Evolutionary conservation across 371 early-diverging fungal genomes (phyloP).

Genomic region (Smittium mucronatum): DNA sequence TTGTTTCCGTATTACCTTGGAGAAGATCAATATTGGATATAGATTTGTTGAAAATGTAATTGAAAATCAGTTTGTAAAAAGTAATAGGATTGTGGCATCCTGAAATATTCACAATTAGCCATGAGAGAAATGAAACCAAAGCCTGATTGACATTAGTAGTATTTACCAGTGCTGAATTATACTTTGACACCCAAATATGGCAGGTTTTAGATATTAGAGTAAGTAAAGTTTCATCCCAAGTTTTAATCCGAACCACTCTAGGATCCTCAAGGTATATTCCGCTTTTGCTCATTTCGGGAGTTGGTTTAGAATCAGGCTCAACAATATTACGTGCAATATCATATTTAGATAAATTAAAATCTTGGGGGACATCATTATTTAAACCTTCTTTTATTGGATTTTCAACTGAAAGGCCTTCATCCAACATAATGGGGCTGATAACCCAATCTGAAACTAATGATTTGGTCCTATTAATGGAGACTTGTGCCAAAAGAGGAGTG

Average conservation of each 20-base stretch:
- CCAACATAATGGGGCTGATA: neutral
- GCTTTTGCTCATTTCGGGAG: conserved; percentile 15
- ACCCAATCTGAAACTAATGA: conserved; percentile 11
- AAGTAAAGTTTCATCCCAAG: conserved; percentile 94
- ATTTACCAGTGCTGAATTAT: neutral
- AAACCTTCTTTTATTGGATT: conserved; percentile 7
- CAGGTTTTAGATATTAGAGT: conserved; percentile 44
- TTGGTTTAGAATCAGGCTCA: neutral
- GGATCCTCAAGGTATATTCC: conserved; percentile 29
- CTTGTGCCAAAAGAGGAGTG: conserved; percentile 65
- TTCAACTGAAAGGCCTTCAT: conserved; percentile 7
- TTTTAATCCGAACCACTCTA: conserved; percentile 36
- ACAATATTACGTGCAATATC: neutral
- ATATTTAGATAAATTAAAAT: no score
- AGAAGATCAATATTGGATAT: neutral
- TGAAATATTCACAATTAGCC: neutral
- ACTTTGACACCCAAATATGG: conserved; percentile 14
- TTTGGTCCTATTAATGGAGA: conserved; percentile 15
- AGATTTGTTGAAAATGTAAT: neutral
- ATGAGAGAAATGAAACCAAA: neutral
- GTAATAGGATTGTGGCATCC: neutral
- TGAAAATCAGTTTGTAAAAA: neutral
- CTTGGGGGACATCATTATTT: neutral
- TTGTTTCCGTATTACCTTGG: neutral
- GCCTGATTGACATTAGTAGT: neutral